Percentiles rank a stretch among this genome's conserved stretches.
Conservation (phyloP, 2,329 filamentous ascomycete species). For the Aspergillus oerlinghausenensis region DNA sequence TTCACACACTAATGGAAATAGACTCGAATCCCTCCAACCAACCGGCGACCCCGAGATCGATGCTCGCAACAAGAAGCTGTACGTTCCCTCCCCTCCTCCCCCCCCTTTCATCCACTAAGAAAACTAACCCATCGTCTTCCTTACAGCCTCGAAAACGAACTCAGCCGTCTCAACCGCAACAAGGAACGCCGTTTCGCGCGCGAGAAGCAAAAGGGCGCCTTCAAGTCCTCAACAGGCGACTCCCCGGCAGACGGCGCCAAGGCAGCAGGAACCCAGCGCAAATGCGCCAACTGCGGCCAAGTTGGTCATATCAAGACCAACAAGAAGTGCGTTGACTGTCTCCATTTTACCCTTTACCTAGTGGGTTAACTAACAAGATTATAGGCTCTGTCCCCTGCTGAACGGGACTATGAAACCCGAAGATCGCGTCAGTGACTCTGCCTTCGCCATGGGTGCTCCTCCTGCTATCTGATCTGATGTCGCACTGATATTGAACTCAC, state of each 20-base stretch:
- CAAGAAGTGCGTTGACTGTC: constrained; percentile 67
- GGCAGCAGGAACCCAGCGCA: constrained; percentile 64
- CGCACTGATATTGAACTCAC: neutral
- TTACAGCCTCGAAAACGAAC: constrained; percentile 64
- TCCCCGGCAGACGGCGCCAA: constrained; percentile 50
- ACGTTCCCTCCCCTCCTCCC: constrained; percentile 19
- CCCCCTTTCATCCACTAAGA: neutral
- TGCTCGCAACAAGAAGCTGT: constrained; percentile 56
- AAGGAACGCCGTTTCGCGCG: constrained; percentile 84
- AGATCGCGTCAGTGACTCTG: constrained; percentile 42
- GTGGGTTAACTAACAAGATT: neutral
- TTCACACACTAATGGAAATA: constrained; percentile 24
- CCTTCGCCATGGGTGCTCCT: constrained; percentile 46
- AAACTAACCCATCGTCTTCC: constrained; percentile 21
- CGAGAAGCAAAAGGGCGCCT: constrained; percentile 75
- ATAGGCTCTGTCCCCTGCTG: constrained; percentile 74
- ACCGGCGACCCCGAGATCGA: constrained; percentile 66
- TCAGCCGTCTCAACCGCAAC: constrained; percentile 82
- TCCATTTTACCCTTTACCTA: neutral
- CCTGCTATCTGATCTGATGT: constrained; percentile 17
- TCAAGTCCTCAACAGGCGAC: constrained; percentile 43
- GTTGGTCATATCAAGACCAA: constrained; percentile 98
- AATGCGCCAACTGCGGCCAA: constrained; percentile 96
- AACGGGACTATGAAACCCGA: constrained; percentile 71
- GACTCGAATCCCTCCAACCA: constrained; percentile 56